Base-by-base conservation (phyloP, 2,329 filamentous ascomycete species). In the Colletotrichum godetiae region DNA sequence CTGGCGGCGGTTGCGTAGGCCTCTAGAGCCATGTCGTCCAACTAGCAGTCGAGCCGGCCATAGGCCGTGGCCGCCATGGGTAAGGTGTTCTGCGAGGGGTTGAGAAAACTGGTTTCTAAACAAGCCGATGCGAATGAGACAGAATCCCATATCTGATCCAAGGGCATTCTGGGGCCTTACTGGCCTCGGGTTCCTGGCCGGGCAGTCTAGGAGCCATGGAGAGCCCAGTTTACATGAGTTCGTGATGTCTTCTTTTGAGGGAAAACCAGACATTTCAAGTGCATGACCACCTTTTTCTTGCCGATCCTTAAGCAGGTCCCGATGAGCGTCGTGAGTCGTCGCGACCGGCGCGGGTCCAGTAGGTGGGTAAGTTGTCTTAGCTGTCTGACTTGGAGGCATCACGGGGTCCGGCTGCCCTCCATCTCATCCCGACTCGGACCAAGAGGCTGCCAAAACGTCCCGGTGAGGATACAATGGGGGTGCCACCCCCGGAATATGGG, bases 221-320 rank as follows among this genome's bases (percentile, higher is more conserved):
- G 52, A 57, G 68, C 55, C 56, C 56, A 49, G 66, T 59, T 56
- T 42, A 27, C 35, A 19, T 35, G n/a, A 11, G 57, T 74, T 63
- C 61, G 72, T 72, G 72, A 74, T 74, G 52, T 63, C 22, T 22
- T 63, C 53, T 52, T 22, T 62, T 46, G 49, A 72, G 57, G 63
- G 62, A 27, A 52, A 35, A 29, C 72, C 35, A 68, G 62, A 67
- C 57, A 63, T 35, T n/a, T 12, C 29, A 58, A 60, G 57, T 65
- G 69, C 69, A 73, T 74, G 73, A 74, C 73, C 73, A 69, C 12
- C 35, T 42, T 24, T 8, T 64, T 62, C 7, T 55, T 27, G 66
- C 49, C 71, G 73, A 75, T 75, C 66, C 19, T 71, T 66, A 71
- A 74, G 57, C 70, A 75, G 60, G 61, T 74, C 66, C 71, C 73